phyloP scores from a whole-genome alignment of 805 yeast genomes.

The Ogataea pignaliae region DNA sequence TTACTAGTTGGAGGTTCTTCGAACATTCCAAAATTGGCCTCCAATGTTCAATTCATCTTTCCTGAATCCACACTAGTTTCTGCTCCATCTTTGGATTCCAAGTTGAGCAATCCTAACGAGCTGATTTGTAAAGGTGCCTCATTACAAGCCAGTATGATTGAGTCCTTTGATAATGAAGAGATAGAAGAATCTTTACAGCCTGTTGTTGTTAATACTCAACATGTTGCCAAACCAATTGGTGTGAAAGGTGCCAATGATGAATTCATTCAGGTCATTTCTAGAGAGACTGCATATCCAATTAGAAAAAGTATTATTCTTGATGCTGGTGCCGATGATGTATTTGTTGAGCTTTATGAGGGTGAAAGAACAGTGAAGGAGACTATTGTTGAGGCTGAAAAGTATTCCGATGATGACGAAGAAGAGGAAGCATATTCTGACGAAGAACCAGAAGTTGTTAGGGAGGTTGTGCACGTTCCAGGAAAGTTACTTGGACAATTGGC shows the following conservation, averaged over 20 bases:
- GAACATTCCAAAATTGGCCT: constrained; percentile 84
- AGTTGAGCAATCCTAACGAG: constrained; percentile 85
- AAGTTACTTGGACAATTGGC: constrained; percentile 74
- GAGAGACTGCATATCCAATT: constrained; percentile 88
- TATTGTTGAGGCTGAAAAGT: constrained; percentile 63
- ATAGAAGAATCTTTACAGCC: constrained; percentile 77
- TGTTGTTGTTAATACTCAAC: constrained; percentile 83
- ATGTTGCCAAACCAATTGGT: constrained; percentile 80
- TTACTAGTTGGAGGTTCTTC: constrained; percentile 91
- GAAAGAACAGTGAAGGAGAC: constrained; percentile 80
- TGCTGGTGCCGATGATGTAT: constrained; percentile 57
- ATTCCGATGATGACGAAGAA: constrained; percentile 41
- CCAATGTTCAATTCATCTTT: constrained; percentile 68
- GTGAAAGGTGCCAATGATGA: constrained; percentile 64
- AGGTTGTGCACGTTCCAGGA: constrained; percentile 69
- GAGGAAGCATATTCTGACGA: constrained; percentile 50
- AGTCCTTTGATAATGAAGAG: constrained; percentile 79
- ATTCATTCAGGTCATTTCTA: constrained; percentile 68
- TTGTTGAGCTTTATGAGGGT: constrained; percentile 79
- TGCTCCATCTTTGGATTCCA: constrained; percentile 73
- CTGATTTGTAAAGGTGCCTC: constrained; percentile 93
- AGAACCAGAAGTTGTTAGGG: constrained; percentile 84
- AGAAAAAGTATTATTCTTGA: constrained; percentile 67
- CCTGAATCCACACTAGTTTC: constrained; percentile 72
- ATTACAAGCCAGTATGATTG: constrained; percentile 85